phyloP scores from a whole-genome alignment of 306 rosid genomes.

The Casuarina cunninghamiana region DNA sequence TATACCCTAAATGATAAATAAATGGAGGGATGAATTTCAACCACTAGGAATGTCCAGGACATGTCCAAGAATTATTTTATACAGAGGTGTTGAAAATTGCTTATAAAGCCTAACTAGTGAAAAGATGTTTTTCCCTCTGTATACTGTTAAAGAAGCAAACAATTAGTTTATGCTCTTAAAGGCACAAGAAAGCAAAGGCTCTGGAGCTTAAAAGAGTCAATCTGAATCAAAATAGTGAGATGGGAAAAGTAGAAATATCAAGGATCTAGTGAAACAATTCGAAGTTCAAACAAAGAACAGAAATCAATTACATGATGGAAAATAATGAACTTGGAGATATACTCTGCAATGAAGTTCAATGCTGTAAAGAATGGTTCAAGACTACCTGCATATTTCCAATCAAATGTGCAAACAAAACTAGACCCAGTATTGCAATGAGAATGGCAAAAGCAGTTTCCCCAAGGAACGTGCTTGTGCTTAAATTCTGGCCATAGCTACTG shows the following conservation, averaged over 20 bases:
- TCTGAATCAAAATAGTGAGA: background rate
- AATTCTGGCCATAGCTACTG: constrained; percentile 83
- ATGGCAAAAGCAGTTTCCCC: constrained; percentile 85
- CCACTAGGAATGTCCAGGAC: background rate
- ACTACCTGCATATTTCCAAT: constrained; percentile 91
- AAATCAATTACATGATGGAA: constrained; percentile 4
- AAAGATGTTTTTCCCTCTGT: background rate
- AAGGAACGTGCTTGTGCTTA: constrained; percentile 62
- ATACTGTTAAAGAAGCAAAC: background rate
- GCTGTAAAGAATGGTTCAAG: background rate
- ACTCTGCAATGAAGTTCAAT: background rate
- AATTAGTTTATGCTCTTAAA: background rate
- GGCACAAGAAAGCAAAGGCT: background rate
- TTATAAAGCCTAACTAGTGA: background rate
- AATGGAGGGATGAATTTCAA: background rate
- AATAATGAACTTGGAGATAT: background rate
- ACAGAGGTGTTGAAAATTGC: background rate
- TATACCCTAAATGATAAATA: background rate
- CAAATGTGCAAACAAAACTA: constrained; percentile 39
- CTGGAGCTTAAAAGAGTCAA: background rate
- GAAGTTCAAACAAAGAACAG: background rate
- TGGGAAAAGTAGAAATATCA: background rate
- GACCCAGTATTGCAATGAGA: constrained; percentile 71
- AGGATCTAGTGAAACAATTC: background rate
- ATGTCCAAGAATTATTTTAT: background rate